Conservation (phyloP, 768 basidiomycete species). For the Macrocybe gigantea region DNA sequence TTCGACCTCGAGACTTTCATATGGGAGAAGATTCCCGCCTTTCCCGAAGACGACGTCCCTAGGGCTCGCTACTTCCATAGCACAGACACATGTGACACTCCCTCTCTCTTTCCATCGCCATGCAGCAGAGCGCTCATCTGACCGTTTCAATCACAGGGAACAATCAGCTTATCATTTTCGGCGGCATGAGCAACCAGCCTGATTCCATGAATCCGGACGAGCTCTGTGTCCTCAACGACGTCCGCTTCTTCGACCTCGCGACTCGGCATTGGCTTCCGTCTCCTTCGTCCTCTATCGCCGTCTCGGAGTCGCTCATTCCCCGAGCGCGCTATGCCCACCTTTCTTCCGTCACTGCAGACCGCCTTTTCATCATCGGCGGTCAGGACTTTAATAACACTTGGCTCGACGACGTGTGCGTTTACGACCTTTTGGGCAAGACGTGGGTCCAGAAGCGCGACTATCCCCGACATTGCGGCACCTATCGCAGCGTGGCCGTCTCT, state of each 20-base stretch:
- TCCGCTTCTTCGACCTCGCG: constrained; percentile 81
- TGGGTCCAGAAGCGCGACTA: constrained; percentile 84
- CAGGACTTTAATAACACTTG: constrained; percentile 93
- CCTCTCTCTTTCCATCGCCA: neutral
- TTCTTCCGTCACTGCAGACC: constrained; percentile 78
- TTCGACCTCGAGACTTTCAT: constrained; percentile 79
- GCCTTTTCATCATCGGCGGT: constrained; percentile 89
- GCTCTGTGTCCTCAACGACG: constrained; percentile 88
- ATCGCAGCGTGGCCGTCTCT: constrained; percentile 88
- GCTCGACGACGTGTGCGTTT: constrained; percentile 90
- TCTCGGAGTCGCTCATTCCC: constrained; percentile 52
- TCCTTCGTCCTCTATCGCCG: constrained; percentile 25
- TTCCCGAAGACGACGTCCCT: constrained; percentile 66
- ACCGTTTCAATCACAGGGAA: constrained; percentile 54
- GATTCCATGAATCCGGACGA: constrained; percentile 70
- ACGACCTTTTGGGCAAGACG: constrained; percentile 62
- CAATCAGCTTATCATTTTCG: constrained; percentile 87
- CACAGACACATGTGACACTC: constrained; percentile 67
- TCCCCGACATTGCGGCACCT: constrained; percentile 93
- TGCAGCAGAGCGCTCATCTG: constrained; percentile 1
- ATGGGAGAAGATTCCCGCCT: constrained; percentile 68
- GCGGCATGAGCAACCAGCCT: constrained; percentile 86
- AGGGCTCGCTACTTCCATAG: constrained; percentile 93
- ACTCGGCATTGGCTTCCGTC: constrained; percentile 67
- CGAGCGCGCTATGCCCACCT: constrained; percentile 93